Evolutionary conservation across 148 eudicot genomes (phyloP), one percentile per base, ranked within the genome.

Genomic region (Rhododendron mucronatum): DNA sequence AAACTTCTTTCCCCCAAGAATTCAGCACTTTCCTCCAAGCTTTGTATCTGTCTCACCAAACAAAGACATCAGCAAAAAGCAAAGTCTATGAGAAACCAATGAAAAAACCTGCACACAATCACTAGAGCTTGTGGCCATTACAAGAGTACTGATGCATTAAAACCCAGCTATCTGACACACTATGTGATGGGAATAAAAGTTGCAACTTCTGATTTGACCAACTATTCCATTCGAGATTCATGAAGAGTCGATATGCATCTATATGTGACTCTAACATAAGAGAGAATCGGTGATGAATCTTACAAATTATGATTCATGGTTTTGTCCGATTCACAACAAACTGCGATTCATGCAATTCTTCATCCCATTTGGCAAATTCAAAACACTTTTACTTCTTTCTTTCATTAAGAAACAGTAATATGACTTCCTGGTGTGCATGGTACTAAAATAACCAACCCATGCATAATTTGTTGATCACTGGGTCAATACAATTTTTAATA

Each of bases 11-110:
- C 99, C 87, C 99, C 90, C 86, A 97, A 89, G 76, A 94, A 92
- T 87, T 97, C 98, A 87, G 98, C 93, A 91, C 98, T 89, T 86
- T 95, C 99, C 92, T 97, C 99, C 92, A 95, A 86, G 86, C 91
- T 59, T 77, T 97, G 99, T 65, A 97, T 92, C 99, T 97, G 92
- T 88, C 88, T 85, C 63, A 85, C 57, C 76, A 78, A 81, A 86
- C 79, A 74, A 41, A 84, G 71, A 55, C n/a, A 30, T 79, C 59
- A 84, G 3, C 48, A 76, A 78, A 73, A 75, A 83, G 55, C 45
- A 69, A 82, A 53, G 15, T 51, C 61, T 8, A 84, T 84, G 41
- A 75, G 23, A 48, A 71, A 74, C 45, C 44, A 50, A 71, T 35
- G 6, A 1, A 57, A 11, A 28, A 75, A 51, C 15, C 63, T 28